Base-by-base conservation (phyloP, 1,284 basidiomycete species). In the Lignosus rhinocerotis region DNA sequence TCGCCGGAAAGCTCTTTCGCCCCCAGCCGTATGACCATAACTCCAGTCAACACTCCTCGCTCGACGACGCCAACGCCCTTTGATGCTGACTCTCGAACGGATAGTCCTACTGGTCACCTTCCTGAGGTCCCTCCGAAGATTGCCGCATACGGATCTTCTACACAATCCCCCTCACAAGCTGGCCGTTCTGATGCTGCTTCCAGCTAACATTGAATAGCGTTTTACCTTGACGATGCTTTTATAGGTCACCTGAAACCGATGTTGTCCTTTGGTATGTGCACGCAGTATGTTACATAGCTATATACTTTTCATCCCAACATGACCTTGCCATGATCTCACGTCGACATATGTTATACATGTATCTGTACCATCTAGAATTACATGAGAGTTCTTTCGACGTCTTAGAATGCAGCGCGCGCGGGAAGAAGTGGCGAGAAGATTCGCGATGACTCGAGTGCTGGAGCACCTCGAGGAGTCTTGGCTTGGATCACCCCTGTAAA, bases 11-110 rank as follows among this genome's bases (percentile, higher is more conserved):
- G 39, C 48, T 63, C 59, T 38, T 33, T 52, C 51, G 53, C 43
- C 6, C 17, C 66, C 21, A 66, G 66, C 43, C 69, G 68, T 46
- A 60, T 61, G 10, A 51, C 66, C 21, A 69, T 67, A 12, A 69
- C 64, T 31, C 56, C 62, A 6, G 55, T 58, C 17, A 66, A 69
- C 45, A 69, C 67, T 6, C 67, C 69, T 21, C 58, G 65, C 42
- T 66, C 64, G 0, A 54, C 55, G 7, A 67, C 68, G 0, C 68
- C 69, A 11, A 60, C 60, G 16, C 60, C 66, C 0, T 68, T 60
- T 52, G 63, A 65, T 44, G 45, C 57, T 31, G 66, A 63, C 19
- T 62, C 59, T 34, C 58, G 56, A 31, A 48, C 62, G 46, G 62
- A 62, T 11, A 64, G 65, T 51, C 62, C 65, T 12, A 48, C 54